A percentile compares a stretch with the other conserved stretches of the same genome.
Evolutionary conservation across 768 basidiomycete genomes (phyloP).

Genomic region (Amanita inopinata): DNA sequence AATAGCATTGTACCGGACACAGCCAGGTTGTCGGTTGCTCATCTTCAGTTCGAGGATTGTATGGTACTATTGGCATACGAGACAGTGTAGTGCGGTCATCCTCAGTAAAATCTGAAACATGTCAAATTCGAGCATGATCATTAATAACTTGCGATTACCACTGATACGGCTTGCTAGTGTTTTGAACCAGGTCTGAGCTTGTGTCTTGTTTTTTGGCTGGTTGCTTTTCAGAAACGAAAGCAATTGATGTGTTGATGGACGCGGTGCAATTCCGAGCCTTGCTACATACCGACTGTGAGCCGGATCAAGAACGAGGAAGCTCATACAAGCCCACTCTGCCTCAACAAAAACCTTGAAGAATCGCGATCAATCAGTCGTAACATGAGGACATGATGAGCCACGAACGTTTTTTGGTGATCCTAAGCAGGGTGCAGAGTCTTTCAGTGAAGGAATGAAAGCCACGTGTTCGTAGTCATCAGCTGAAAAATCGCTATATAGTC

Average conservation of each 20-base stretch:
- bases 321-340: conserved; percentile 60
- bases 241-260: conserved; percentile 57
- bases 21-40: conserved; percentile 31
- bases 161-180: conserved; percentile 53
- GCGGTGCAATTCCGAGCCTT: conserved; percentile 60
- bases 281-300: conserved; percentile 38
- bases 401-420: conserved; percentile 59
- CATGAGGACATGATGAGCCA: background rate
- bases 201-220: conserved; percentile 43
- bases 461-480: conserved; percentile 44
- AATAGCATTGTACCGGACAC: conserved; percentile 60
- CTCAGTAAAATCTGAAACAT: conserved; percentile 43
- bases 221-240: conserved; percentile 46
- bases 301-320: conserved; percentile 61
- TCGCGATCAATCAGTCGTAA: conserved; percentile 29
- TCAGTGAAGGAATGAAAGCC: conserved; percentile 72
- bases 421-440: conserved; percentile 40
- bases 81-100: conserved; percentile 50
- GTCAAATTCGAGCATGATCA: background rate
- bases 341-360: conserved; percentile 73
- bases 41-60: conserved; percentile 22
- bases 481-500: conserved; percentile 51
- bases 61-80: conserved; percentile 57
- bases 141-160: conserved; percentile 34
- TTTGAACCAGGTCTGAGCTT: conserved; percentile 60